Evolutionary conservation across 768 basidiomycete genomes (phyloP), one percentile per base, ranked within the genome.

Genomic region (Dioszegia crocea): DNA sequence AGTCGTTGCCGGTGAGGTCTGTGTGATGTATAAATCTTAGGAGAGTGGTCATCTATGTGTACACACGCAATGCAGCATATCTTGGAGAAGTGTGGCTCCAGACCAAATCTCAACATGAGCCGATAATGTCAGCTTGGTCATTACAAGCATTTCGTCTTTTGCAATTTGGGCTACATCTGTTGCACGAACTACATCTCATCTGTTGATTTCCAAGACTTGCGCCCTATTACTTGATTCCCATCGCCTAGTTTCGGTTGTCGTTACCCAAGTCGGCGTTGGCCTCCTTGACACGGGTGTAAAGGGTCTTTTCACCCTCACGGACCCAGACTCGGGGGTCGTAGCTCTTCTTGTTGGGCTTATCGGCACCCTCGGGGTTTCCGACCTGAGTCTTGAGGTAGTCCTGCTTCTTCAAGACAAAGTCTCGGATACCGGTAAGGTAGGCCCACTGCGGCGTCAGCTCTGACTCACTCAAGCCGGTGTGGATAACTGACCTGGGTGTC

Each of bases 301-400:
- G 84, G 19, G 91, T 94, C 85, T 93, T 92, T 82, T 98, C 92
- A 66, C 93, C 93, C 80, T 96, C 91, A 71, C 94, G 89, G 50
- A 99, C 91, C 94, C 94, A 99, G 60, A 93, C 87, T 81, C 94
- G 89, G 49, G 92, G 93, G 78, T 94, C 91, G 80, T 94, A 94
- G 46, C 73, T 50, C 85, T 98, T 99, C 88, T 99, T 99, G 86
- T 99, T 98, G 57, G 94, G 94, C 83, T 94, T 94, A 80, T 97
- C 93, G 21, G 85, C 77, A 44, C 92, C 93, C 24, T 97, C 93
- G 39, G 96, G 96, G 83, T 97, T 98, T 49, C 94, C 94, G 63
- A 98, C 91, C 77, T 99, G 94, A 29, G 85, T 82, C 73, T 84
- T 77, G 67, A 99, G 83, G 81, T 96, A 98, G 61, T 83, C 94